Percentiles rank a stretch among this genome's conserved stretches.
Conservation (phyloP, 345 rosid species). For the Murraya paniculata region DNA sequence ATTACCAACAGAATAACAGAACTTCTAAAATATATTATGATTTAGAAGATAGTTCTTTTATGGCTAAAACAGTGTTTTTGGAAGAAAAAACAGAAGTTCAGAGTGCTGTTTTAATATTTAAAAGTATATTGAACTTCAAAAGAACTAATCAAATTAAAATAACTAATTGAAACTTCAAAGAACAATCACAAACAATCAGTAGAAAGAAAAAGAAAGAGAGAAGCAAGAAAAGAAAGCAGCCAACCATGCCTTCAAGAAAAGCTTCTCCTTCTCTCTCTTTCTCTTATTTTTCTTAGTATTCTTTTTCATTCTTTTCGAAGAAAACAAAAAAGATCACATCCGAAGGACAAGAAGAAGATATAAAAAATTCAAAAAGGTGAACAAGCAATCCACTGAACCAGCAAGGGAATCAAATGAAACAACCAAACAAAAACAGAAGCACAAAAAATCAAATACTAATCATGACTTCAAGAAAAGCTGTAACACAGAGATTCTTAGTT, state of each 20-base stretch:
- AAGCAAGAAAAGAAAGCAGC: neutral
- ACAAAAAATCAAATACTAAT: neutral
- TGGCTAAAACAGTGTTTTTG: neutral
- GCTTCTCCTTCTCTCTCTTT: neutral
- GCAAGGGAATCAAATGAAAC: neutral
- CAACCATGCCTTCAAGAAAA: neutral
- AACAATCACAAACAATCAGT: neutral
- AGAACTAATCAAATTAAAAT: neutral
- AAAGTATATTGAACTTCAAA: neutral
- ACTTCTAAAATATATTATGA: neutral
- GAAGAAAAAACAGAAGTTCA: neutral
- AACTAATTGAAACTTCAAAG: neutral
- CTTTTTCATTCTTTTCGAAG: neutral
- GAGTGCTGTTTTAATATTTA: neutral
- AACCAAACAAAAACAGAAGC: neutral
- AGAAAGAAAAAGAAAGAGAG: neutral
- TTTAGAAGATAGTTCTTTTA: neutral
- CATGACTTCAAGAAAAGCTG: neutral
- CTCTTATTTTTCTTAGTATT: neutral
- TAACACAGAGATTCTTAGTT: neutral
- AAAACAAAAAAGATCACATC: neutral
- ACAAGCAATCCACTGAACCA: neutral
- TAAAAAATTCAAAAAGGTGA: neutral
- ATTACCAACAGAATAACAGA: neutral
- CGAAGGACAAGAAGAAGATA: neutral